Evolutionary conservation across 495 filamentous ascomycete species (phyloP), one percentile per base, ranked within the genome.

Genomic region (Neurospora pannonica): DNA sequence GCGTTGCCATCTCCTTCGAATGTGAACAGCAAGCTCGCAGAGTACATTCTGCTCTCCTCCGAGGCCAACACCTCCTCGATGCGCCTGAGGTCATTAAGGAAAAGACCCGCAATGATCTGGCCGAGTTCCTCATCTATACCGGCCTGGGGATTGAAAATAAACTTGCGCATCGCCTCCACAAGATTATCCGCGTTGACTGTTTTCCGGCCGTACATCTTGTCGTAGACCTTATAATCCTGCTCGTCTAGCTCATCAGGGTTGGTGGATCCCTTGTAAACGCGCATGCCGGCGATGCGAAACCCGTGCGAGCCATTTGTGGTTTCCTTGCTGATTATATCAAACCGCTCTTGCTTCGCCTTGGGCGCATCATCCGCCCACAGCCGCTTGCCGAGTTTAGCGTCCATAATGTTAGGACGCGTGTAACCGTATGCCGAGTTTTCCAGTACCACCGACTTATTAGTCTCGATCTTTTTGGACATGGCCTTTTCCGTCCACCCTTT

Each of bases 251-350:
- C 84, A 4, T 79, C 79, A 67, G 85, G 83, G 67, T 88, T 83
- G 38, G 84, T 80, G 36, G 85, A 28, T 4, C 92, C 94, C 70
- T 91, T 92, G 88, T 91, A 99, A 4, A 95, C 92, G 78, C 92
- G 92, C 97, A 99, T 99, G 3, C 96, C 96, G 0, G 94, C 94
- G 74, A 99, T 91, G 28, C 96, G 89, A 80, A 95, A 96, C 21
- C 94, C 94, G 40, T 97, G 86, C 37, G 88, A 89, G 36, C 88
- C 89, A 78, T 92, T 93, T 2, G 96, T 99, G 21, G 94, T 97
- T 75, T 90, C 88, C 71, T 88, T 86, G 19, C 89, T 88, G 40
- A 97, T 91, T 71, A 91, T 89, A 80, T 98, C 93, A 60, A 99
- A 89, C 71, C 93, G 89, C 37, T 84, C 85, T 38, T 91, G 88